Percentiles rank a stretch among this genome's conserved stretches.
phyloP scores from a whole-genome alignment of 106 monocot genomes.

The Allium sativum region DNA sequence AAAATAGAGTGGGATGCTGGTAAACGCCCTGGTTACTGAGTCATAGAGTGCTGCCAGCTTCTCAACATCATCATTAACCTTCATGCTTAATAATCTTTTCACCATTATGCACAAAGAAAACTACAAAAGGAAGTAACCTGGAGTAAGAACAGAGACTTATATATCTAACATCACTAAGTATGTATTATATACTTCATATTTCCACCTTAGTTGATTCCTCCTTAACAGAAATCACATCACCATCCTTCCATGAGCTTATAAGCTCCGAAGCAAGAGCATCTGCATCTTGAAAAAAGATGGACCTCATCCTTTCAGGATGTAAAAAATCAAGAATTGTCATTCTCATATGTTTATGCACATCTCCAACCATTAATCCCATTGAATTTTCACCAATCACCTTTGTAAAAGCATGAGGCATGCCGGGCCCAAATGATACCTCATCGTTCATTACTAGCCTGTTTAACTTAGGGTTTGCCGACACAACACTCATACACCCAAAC shows the following conservation, averaged over 20 bases:
- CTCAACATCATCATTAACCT: conserved; percentile 2
- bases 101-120: conserved; percentile 16
- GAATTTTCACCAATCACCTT: conserved; percentile 13
- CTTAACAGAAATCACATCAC: conserved; percentile 19
- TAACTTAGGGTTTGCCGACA: no score
- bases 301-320: conserved; percentile 12
- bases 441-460: conserved; percentile 19
- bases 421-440: conserved; percentile 20
- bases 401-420: conserved; percentile 15
- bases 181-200: neutral
- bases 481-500: no score
- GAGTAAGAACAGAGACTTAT: neutral
- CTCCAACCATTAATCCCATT: conserved; percentile 1
- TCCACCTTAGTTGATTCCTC: conserved; percentile 23
- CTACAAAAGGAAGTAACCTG: conserved; percentile 1
- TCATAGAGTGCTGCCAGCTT: conserved; percentile 10
- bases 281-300: conserved; percentile 17
- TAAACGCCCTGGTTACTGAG: neutral
- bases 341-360: conserved; percentile 38
- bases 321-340: conserved; percentile 26
- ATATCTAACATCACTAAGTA: no score
- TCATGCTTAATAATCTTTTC: conserved; percentile 14
- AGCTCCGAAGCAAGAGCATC: conserved; percentile 16
- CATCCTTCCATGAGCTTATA: conserved; percentile 17
- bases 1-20: conserved; percentile 5